These are phyloP conservation scores for Ceratobasidium papillatum DNA, from an alignment of 1,284 basidiomycete species.

Conservation along the genomic window DNA sequence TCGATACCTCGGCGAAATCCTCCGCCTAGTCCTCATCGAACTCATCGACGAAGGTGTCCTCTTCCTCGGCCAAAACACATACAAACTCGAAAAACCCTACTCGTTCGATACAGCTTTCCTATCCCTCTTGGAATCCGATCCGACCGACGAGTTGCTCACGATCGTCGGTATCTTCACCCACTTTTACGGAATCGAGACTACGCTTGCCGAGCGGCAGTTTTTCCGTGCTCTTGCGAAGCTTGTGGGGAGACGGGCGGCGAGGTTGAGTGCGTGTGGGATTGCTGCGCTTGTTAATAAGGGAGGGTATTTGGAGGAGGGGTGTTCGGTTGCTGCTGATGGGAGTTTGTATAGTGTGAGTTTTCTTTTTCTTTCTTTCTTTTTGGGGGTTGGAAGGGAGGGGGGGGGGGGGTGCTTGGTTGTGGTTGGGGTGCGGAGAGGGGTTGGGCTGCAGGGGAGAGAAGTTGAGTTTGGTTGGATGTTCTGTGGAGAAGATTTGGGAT, in stretches of 20 bases:
- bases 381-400: not conserved
- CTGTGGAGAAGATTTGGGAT: too few relatives aligned
- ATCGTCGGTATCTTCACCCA: slow-evolving; percentile 96
- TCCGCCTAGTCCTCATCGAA: slow-evolving; percentile 92
- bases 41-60: slow-evolving; percentile 96
- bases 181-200: slow-evolving; percentile 94
- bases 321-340: slow-evolving; percentile 90
- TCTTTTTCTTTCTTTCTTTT: slow-evolving; percentile 2
- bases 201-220: slow-evolving; percentile 92
- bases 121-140: slow-evolving; percentile 95
- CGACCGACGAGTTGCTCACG: slow-evolving; percentile 97
- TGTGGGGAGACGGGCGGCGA: slow-evolving; percentile 88
- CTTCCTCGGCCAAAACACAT: slow-evolving; percentile 97
- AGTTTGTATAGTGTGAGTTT: slow-evolving; percentile 85
- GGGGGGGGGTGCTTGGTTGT: too few relatives aligned
- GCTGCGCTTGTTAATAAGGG: slow-evolving; percentile 93
- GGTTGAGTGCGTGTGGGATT: slow-evolving; percentile 91
- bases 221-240: slow-evolving; percentile 91
- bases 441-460: not conserved
- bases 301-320: slow-evolving; percentile 89
- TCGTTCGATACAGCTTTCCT: slow-evolving; percentile 97
- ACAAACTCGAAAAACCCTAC: slow-evolving; percentile 94
- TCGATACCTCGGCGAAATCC: slow-evolving; percentile 95
- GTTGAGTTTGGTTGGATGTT: too few relatives aligned
- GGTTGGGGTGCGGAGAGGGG: not conserved